Evolutionary conservation across 768 basidiomycete species (phyloP), one percentile per base, ranked within the genome.

Genomic region (Rubroboletus pulcherrimus): DNA sequence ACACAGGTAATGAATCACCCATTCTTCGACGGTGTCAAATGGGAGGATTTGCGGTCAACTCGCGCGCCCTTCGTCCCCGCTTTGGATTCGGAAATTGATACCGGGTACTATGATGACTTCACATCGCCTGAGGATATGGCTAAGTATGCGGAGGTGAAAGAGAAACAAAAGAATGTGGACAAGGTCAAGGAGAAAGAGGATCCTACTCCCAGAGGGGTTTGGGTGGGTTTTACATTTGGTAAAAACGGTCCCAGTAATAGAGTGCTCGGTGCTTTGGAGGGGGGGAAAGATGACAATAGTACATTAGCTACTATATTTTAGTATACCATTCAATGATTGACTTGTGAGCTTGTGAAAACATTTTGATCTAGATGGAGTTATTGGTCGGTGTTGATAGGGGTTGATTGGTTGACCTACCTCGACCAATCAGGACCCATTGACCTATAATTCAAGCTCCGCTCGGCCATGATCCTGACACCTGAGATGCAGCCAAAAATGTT

Each of bases 91-190:
- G 97, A 98, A 66, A 80, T 91, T 55, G 97, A 99, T 66, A 93
- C 94, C 1, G 94, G 93, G 17, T 95, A 95, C 73, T 95, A 93
- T 73, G 92, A 94, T 63, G 92, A 93, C 68, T 94, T 94, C 70
- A 87, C 87, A 2, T 87, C 82, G 4, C 75, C 81, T 5, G 91
- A 95, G 55, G 96, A 98, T 67, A 98, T 98, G 95, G 93, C 92
- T 48, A 98, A 98, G 75, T 98, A 98, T 67, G 93, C 95, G 11
- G 96, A 99, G 71, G 97, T 99, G 7, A 84, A 90, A 72, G 97
- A 97, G 78, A 99, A 98, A 74, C 94, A 98, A 74, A 78, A 75
- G 65, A 95, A 98, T 68, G 95, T 99, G 26, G 96, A 96, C 26
- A 82, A 81, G 54, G 91, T 98, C 17, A 85, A 81, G 71, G 96